These are phyloP conservation scores for Discostella stelligera DNA, from an alignment of 352 stramenopile genomes.

Conservation along the genomic window DNA sequence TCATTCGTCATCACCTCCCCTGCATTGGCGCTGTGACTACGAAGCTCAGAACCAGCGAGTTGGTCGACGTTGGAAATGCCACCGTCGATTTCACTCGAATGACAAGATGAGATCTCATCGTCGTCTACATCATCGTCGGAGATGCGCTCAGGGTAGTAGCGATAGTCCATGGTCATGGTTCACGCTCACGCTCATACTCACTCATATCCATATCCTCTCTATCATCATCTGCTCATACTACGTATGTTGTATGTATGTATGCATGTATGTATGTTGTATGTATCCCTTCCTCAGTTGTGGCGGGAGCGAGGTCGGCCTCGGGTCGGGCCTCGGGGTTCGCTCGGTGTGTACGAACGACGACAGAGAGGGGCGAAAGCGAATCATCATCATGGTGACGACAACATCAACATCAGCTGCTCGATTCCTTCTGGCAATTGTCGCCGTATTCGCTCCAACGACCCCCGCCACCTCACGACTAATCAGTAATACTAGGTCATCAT, in stretches of 20 bases:
- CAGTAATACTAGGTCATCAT: background rate
- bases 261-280: too few species aligned
- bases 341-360: too few species aligned
- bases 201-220: too few species aligned
- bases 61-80: background rate
- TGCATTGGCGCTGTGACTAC: background rate
- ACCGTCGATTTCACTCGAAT: conserved; percentile 26
- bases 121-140: conserved; percentile 30
- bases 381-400: background rate
- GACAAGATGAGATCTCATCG: conserved; percentile 21
- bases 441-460: background rate
- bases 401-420: background rate
- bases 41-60: background rate
- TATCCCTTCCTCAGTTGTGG: too few species aligned
- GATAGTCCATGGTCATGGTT: conserved; percentile 25
- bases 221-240: too few species aligned
- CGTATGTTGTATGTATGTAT: too few species aligned
- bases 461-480: background rate
- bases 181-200: too few species aligned
- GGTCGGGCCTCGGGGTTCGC: too few species aligned
- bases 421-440: background rate
- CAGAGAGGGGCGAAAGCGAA: too few species aligned
- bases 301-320: too few species aligned
- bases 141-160: conserved; percentile 43
- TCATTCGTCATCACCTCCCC: background rate